Base-by-base conservation (phyloP, 2,329 filamentous ascomycete genomes). In the Alternaria postmessia region DNA sequence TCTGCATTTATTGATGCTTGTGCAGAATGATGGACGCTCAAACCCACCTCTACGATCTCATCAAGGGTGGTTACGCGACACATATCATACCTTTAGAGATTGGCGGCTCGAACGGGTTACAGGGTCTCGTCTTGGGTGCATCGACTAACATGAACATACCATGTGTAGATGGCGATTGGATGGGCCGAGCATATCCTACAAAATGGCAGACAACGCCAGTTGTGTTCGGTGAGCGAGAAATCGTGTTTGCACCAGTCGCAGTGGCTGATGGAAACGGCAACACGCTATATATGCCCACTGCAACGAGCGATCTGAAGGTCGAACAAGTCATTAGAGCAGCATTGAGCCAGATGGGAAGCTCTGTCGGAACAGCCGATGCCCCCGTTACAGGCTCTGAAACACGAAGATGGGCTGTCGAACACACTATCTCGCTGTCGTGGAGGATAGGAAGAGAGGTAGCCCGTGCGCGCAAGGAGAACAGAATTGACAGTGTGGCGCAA, bases 131-230 rank as follows among this genome's bases (percentile, higher is more conserved):
- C 2, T 61, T 80, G 4, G 75, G 75, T n/a, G 74, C 77, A 20
- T 76, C 74, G 4, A 66, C 70, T 7, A 78, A 79, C 62, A 78
- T 79, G 75, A 73, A 81, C 43, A 67, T 81, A 9, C 81, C 81
- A 1, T 77, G 78, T 26, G 75, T 83, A 11, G 82, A 84, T 55
- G 81, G 78, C 7, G 82, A 84, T 63, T 78, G 81, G 73, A 84
- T 84, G 82, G 82, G 81, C 9, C 70, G 81, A 18, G 81, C 81
- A 7, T 83, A 81, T 63, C 81, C 81, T n/a, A 81, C 78, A 0
- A 79, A 78, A 46, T 80, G 79, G 75, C 79, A 81, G 56, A 80
- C 76, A 5, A 82, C 79, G 3, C 79, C 79, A 0, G 79, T 80
- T 7, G 78, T 82, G 1, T 81, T 80, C 53, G 76, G 75, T 18